These are phyloP conservation scores for Mycogone perniciosa DNA, from an alignment of 2,329 filamentous ascomycete genomes.

Conservation along the genomic window DNA sequence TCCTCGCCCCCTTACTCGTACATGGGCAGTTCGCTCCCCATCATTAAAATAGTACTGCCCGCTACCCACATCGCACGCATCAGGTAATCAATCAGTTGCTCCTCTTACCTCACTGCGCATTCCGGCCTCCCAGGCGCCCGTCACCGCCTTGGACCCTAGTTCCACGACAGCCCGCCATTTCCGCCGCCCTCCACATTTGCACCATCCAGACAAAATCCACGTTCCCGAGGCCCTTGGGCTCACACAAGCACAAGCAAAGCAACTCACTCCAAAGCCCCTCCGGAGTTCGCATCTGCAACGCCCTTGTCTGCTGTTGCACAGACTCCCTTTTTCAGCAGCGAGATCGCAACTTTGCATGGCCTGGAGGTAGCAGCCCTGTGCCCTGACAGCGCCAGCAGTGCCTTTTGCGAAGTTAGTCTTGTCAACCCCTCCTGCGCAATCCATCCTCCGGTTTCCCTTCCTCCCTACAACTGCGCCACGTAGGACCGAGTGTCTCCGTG, in stretches of 20 bases:
- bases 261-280: slow-evolving; percentile 9
- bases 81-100: too few species aligned
- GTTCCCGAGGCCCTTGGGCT: slow-evolving; percentile 2
- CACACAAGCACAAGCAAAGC: slow-evolving; percentile 3
- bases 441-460: slow-evolving; percentile 2
- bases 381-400: not conserved
- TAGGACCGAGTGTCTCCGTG: slow-evolving; percentile 8
- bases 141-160: slow-evolving; percentile 19
- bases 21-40: too few species aligned
- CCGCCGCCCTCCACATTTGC: slow-evolving; percentile 8
- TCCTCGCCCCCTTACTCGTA: not conserved
- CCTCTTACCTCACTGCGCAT: slow-evolving; percentile 6
- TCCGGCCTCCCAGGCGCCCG: slow-evolving; percentile 11
- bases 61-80: too few species aligned
- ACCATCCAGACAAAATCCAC: not conserved
- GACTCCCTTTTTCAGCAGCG: not conserved
- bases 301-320: not conserved
- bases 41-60: too few species aligned
- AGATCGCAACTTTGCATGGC: not conserved
- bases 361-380: not conserved
- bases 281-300: slow-evolving; percentile 3
- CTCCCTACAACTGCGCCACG: slow-evolving; percentile 9
- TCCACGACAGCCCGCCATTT: slow-evolving; percentile 13
- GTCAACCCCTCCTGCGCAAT: slow-evolving; percentile 9
- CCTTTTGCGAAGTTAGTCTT: slow-evolving; percentile 8